A percentile compares a stretch with the other conserved stretches of the same genome.
Evolutionary conservation across 495 filamentous ascomycete species (phyloP).

Genomic region (Aspergillus bertholletiae): DNA sequence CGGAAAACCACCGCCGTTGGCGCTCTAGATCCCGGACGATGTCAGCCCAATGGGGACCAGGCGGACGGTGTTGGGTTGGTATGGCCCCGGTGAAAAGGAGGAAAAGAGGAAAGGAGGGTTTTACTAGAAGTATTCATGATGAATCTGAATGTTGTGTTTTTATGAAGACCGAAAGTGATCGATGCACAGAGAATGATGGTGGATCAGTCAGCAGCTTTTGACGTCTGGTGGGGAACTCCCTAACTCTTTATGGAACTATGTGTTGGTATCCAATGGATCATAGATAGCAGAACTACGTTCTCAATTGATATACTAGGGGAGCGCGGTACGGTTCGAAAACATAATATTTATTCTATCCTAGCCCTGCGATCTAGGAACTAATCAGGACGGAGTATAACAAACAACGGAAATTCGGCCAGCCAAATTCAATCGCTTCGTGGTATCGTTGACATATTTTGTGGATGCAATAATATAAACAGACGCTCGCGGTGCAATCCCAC

Average conservation of each 20-base stretch:
- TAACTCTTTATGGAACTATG: neutral
- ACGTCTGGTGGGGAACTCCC: neutral
- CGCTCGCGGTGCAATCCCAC: neutral
- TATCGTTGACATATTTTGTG: slow-evolving; percentile 33
- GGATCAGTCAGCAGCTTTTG: slow-evolving; percentile 28
- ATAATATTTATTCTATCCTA: slow-evolving; percentile 16
- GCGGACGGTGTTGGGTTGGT: too few species aligned
- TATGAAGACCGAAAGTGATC: slow-evolving; percentile 27
- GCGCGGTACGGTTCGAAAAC: neutral
- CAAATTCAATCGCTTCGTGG: slow-evolving; percentile 26
- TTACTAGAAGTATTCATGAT: too few species aligned
- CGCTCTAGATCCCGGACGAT: too few species aligned
- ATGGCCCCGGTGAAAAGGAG: too few species aligned
- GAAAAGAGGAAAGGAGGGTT: too few species aligned
- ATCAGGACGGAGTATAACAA: slow-evolving; percentile 17
- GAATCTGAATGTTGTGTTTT: neutral
- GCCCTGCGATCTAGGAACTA: slow-evolving; percentile 14
- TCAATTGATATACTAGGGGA: neutral
- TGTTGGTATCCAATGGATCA: too few species aligned
- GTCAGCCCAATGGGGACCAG: too few species aligned
- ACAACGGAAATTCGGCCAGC: slow-evolving; percentile 12
- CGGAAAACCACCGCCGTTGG: too few species aligned
- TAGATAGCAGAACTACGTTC: neutral
- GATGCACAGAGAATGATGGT: slow-evolving; percentile 31
- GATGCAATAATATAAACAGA: slow-evolving; percentile 10